Base-by-base conservation (phyloP, 176 grass and related monocot species). In the Hsuehochloa calcarea region DNA sequence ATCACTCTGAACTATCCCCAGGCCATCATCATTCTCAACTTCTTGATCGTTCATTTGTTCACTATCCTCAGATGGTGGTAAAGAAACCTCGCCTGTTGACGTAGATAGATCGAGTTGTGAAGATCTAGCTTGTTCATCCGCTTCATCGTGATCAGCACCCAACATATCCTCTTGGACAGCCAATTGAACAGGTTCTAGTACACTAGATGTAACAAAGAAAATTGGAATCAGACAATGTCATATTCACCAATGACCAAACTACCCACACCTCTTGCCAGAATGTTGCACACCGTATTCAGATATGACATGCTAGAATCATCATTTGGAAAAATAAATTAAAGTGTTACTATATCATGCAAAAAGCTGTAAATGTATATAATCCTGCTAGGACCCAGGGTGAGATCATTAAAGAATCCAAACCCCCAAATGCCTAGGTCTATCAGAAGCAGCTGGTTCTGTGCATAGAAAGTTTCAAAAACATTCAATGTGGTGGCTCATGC, bases 1-100 rank as follows among this genome's bases (percentile, higher is more conserved):
- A 62, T 90, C 59, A 3, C 83, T 89, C 82, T 89, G 88, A 44
- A 95, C 88, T 72, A 95, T 85, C 50, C 93, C 93, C 65, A 95
- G 74, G 11, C 91, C 93, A 64, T 89, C 88, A 82, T 90, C 91
- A 72, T 85, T 88, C 37, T 86, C 93, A 58, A 92, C 68, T 73
- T 85, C 74, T 61, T 92, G 86, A 14, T 76, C 74, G 77, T 77
- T 92, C 80, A 86, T 59, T 17, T 56, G 59, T 15, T 79, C 83
- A 31, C 80, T 85, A 77, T 75, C 81, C 78, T 88, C 90, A 45
- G 79, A 80, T 77, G 82, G 60, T 78, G 83, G 35, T 65, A 82
- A 82, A 41, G 89, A 92, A 84, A 72, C 78, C 44, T 87, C 93
- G 50, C 71, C 75, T 0, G 70, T 68, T 47, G 83, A 86, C 81